Evolutionary conservation across 1,284 basidiomycete genomes (phyloP).

Genomic region (Boletus calvinii): DNA sequence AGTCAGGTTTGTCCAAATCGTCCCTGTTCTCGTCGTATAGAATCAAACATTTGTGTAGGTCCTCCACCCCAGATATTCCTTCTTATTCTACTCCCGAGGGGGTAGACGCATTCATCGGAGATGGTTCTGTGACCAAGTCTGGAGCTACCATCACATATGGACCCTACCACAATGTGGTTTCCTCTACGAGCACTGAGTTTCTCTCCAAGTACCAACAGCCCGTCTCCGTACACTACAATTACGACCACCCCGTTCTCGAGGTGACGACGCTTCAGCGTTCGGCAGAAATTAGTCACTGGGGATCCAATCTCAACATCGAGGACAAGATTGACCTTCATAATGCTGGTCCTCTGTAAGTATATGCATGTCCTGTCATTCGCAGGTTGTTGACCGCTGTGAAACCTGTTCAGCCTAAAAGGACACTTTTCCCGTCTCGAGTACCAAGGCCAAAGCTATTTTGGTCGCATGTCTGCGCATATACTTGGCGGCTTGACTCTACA

Average conservation of each 20-base stretch:
- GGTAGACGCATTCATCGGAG: constrained; percentile 54
- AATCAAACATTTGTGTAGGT: constrained; percentile 41
- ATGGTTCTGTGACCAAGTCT: constrained; percentile 66
- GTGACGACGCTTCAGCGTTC: constrained; percentile 70
- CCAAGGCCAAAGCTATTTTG: constrained; percentile 73
- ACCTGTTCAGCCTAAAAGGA: constrained; percentile 74
- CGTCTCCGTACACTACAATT: constrained; percentile 77
- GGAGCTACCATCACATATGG: constrained; percentile 86
- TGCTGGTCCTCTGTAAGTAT: constrained; percentile 79
- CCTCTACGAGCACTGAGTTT: constrained; percentile 59
- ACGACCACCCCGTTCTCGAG: constrained; percentile 78
- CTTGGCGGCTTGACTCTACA: constrained; percentile 70
- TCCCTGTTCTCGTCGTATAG: constrained; percentile 7
- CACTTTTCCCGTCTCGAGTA: constrained; percentile 93
- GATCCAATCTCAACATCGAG: constrained; percentile 89
- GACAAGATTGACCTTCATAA: constrained; percentile 87
- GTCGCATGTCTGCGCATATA: constrained; percentile 64
- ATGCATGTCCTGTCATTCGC: background rate
- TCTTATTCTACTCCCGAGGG: constrained; percentile 65
- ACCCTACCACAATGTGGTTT: constrained; percentile 74
- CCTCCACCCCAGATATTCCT: constrained; percentile 64
- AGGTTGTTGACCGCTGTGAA: background rate
- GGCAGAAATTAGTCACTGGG: constrained; percentile 97
- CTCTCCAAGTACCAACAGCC: constrained; percentile 60
- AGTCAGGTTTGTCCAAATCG: constrained; percentile 58